Evolutionary conservation across 2,329 filamentous ascomycete species (phyloP).

Genomic region (Cercospora janseana): DNA sequence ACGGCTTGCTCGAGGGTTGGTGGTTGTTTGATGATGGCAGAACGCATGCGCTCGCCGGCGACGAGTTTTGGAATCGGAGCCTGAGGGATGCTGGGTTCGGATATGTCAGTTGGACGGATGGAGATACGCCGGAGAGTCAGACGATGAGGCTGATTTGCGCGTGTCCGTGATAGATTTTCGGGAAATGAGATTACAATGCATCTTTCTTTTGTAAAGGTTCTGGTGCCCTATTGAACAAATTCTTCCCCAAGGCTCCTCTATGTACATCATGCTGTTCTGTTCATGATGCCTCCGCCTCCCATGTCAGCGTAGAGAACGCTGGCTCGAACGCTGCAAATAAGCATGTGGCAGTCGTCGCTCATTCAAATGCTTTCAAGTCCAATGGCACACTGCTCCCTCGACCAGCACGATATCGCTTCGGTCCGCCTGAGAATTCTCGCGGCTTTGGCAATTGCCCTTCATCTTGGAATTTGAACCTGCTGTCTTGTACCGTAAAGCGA

Average conservation of each 20-base stretch:
- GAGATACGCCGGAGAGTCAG: constrained; percentile 17
- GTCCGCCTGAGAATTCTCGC: constrained; percentile 70
- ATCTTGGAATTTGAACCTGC: constrained; percentile 81
- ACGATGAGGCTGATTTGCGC: constrained; percentile 12
- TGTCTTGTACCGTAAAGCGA: constrained; percentile 52
- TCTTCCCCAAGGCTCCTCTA: background rate
- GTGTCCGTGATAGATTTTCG: background rate
- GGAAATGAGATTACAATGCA: background rate
- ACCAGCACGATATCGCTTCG: constrained; percentile 81
- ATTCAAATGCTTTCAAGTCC: constrained; percentile 65
- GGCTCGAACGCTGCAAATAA: constrained; percentile 19
- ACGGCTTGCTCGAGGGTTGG: constrained; percentile 42
- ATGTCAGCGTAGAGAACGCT: background rate
- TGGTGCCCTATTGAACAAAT: constrained; percentile 1
- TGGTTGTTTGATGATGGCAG: constrained; percentile 44
- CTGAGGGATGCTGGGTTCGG: constrained; percentile 36
- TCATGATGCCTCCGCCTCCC: background rate
- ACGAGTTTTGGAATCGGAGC: constrained; percentile 24
- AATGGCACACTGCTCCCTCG: constrained; percentile 91
- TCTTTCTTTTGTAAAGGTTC: background rate
- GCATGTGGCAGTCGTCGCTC: background rate
- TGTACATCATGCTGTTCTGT: constrained; percentile 1
- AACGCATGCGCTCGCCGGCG: constrained; percentile 31
- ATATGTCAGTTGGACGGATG: constrained; percentile 40
- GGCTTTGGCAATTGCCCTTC: constrained; percentile 82